phyloP scores from a whole-genome alignment of 169 alveolate genomes.

The Cryptosporidium sp. region DNA sequence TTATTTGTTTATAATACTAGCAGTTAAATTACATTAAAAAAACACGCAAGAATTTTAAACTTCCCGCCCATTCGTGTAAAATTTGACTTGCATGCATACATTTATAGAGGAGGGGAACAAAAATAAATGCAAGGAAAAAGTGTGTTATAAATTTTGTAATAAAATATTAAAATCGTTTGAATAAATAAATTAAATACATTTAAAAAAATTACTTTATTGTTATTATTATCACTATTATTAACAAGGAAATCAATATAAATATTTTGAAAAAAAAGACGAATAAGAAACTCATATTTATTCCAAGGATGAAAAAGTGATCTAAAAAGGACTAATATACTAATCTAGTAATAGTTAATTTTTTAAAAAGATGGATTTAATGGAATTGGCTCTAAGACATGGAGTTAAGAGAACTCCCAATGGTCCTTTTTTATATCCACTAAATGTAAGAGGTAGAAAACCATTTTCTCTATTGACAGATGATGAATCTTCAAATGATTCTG shows the following conservation, averaged over 20 bases:
- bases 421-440: constrained; percentile 46
- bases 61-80: constrained; percentile 42
- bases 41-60: neutral
- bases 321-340: neutral
- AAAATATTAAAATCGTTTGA: neutral
- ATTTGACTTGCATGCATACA: constrained; percentile 18
- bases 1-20: too few relatives aligned
- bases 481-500: constrained; percentile 18
- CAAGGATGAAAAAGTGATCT: neutral
- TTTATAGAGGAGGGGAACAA: neutral
- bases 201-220: too few relatives aligned
- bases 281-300: neutral
- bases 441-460: constrained; percentile 45
- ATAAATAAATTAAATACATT: neutral
- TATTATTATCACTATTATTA: too few relatives aligned
- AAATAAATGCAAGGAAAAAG: neutral
- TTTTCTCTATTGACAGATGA: constrained; percentile 65
- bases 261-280: too few relatives aligned
- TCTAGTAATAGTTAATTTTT: neutral
- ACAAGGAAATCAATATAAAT: too few relatives aligned
- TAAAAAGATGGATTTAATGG: constrained; percentile 42
- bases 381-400: constrained; percentile 39
- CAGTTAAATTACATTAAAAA: neutral
- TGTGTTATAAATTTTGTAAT: neutral
- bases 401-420: constrained; percentile 48